Base-by-base conservation (phyloP, 345 rosid genomes). In the Salix exigua region DNA sequence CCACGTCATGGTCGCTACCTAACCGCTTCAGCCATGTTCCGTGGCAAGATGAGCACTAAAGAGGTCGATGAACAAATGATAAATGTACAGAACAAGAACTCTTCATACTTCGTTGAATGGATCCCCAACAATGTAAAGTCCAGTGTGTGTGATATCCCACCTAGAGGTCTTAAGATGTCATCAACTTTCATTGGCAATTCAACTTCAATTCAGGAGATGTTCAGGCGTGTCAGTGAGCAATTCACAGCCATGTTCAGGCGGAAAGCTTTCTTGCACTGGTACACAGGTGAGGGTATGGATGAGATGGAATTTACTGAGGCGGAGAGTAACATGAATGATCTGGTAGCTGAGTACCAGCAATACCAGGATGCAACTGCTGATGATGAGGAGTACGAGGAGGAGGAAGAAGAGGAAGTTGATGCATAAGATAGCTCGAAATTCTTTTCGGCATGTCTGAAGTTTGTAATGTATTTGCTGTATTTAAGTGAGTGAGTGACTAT, bases 221-320 rank as follows among this genome's bases (percentile, higher is more conserved):
- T 77, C 66, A 78, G 81, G 76, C 81, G 81, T 30, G 81, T 78
- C 3, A 72, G 81, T 5, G 81, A 78, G 33, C 81, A 78, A 31
- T 78, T 78, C 72, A 78, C 81, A 4, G 81, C 76, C 12, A 78
- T 78, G 81, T 78, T 78, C 66, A 72, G 81, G 81, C 81, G 81
- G 38, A 78, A 78, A 58, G 81, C 81, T 55, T 78, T 78, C 75
- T 77, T 77, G 71, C 80, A 77, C 46, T 64, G 80, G 80, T 77
- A 77, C 64, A 77, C 75, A 0, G 80, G 80, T 4, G 80, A 77
- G 66, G 80, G 75, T 18, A 77, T 77, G 80, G 80, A 77, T 4
- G 80, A 77, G 60, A 77, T 77, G 80, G 80, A 77, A 71, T 77
- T 77, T 21, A 71, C 75, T 0, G 80, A 77, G 55, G 75, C 80